Base-by-base conservation (phyloP, 2,329 filamentous ascomycete species). In the Hypoxylon sp. region DNA sequence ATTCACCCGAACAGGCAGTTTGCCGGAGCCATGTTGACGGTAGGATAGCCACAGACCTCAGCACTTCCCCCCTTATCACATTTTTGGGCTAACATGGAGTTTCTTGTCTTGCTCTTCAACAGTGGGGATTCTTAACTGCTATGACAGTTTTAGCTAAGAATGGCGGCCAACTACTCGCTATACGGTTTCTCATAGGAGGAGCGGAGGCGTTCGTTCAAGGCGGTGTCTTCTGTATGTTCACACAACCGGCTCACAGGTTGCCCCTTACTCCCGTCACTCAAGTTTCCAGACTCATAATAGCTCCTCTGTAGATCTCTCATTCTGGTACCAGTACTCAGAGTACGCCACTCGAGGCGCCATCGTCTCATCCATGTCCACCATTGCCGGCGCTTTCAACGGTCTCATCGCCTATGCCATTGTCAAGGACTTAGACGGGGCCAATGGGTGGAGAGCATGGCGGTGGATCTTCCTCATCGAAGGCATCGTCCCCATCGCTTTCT, bases 391-490 rank as follows among this genome's bases (percentile, higher is more conserved):
- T 2, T 75, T 74, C 68, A 75, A 75, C 66, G 74, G 74, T 2
- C 66, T 75, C 3, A 73, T 75, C 59, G 72, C 68, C 13, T 75
- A 71, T 59, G 69, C 61, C 6, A 74, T 75, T 20, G 50, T 61
- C 6, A 64, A 37, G 53, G 35, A 69, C 61, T 63, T 75, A 13
- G 70, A 73, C 57, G 73, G 74, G 2, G 68, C 44, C 10, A 71
- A 73, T 27, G 73, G 73, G 1, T 75, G 74, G 74, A 61, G 62
- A 5, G 68, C 73, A 2, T 75, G 73, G 73, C 55, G 70, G 44
- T 75, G 73, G 73, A 75, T 75, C 42, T 72, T 72, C 66, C 70
- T 75, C 13, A 68, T 75, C 57, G 73, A 75, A 54, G 74, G 74
- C 40, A 51, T 73, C 40, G 58, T 66, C 6, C 74, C 74, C 20